Evolutionary conservation across 805 yeast genomes (phyloP).

Genomic region (Spathaspora girioi): DNA sequence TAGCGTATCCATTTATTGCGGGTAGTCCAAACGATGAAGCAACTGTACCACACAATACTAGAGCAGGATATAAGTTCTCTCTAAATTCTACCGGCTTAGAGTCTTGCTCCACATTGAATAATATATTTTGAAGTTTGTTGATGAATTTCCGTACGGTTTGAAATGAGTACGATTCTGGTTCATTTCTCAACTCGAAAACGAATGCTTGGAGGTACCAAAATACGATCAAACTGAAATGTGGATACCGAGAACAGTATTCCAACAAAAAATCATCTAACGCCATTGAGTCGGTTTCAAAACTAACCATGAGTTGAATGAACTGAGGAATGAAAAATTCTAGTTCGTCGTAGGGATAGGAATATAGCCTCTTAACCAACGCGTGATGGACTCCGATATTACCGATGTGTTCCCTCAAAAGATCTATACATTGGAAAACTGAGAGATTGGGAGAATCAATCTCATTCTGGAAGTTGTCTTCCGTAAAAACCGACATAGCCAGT

Average conservation of each 20-base stretch:
- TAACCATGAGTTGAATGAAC: constrained; percentile 75
- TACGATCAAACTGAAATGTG: constrained; percentile 79
- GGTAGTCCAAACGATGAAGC: constrained; percentile 66
- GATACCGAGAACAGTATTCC: constrained; percentile 66
- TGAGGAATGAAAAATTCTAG: constrained; percentile 90
- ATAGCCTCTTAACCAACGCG: constrained; percentile 63
- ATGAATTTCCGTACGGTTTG: constrained; percentile 79
- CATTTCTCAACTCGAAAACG: constrained; percentile 73
- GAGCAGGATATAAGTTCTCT: constrained; percentile 80
- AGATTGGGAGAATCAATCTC: too few species aligned
- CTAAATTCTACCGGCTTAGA: constrained; percentile 37
- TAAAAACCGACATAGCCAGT: too few species aligned
- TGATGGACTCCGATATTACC: constrained; percentile 79
- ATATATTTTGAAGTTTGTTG: constrained; percentile 74
- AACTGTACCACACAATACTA: constrained; percentile 64
- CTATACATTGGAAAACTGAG: constrained; percentile 55
- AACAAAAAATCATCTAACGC: constrained; percentile 82
- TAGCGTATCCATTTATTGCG: constrained; percentile 45
- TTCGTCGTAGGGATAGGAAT: constrained; percentile 55
- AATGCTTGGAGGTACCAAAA: constrained; percentile 94
- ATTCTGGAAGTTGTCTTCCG: too few species aligned
- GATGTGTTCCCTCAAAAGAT: constrained; percentile 58
- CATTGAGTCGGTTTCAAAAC: constrained; percentile 87
- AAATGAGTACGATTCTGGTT: constrained; percentile 82
- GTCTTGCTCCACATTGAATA: constrained; percentile 55